Evolutionary conservation across 2,329 filamentous ascomycete species (phyloP).

Genomic region (Colletotrichum australisinense): DNA sequence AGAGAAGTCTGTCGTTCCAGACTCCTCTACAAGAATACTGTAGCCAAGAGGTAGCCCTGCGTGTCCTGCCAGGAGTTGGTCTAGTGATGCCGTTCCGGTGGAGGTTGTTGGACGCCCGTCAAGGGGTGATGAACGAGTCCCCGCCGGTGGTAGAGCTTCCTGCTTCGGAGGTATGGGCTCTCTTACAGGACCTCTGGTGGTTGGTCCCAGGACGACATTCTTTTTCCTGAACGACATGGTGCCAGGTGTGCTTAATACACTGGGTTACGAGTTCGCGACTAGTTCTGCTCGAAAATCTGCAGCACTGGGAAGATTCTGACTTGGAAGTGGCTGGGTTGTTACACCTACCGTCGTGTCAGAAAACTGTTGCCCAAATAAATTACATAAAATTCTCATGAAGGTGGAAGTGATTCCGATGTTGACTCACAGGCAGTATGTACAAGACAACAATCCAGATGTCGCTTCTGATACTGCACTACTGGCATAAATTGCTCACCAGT

Average conservation of each 20-base stretch:
- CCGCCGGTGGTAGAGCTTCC: constrained; percentile 54
- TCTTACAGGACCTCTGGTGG: constrained; percentile 37
- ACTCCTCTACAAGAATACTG: constrained; percentile 85
- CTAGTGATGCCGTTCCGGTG: constrained; percentile 88
- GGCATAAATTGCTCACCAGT: neutral
- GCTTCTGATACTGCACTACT: neutral
- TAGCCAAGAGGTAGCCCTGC: constrained; percentile 85
- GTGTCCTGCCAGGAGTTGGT: constrained; percentile 87
- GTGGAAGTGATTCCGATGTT: neutral
- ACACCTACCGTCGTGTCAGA: neutral
- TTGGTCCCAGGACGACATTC: constrained; percentile 61
- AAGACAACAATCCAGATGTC: neutral
- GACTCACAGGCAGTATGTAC: neutral
- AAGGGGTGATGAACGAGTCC: constrained; percentile 84
- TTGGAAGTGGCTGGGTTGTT: too few relatives aligned
- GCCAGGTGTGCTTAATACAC: neutral
- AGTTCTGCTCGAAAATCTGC: neutral
- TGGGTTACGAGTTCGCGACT: neutral
- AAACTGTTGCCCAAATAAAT: neutral
- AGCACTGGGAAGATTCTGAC: neutral
- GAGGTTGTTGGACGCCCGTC: constrained; percentile 91
- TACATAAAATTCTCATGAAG: neutral
- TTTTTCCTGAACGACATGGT: constrained; percentile 69
- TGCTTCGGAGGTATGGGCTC: constrained; percentile 38
- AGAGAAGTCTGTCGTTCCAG: constrained; percentile 93